Conservation (phyloP, 2,329 filamentous ascomycete genomes). For the Trichoderma koningii region DNA sequence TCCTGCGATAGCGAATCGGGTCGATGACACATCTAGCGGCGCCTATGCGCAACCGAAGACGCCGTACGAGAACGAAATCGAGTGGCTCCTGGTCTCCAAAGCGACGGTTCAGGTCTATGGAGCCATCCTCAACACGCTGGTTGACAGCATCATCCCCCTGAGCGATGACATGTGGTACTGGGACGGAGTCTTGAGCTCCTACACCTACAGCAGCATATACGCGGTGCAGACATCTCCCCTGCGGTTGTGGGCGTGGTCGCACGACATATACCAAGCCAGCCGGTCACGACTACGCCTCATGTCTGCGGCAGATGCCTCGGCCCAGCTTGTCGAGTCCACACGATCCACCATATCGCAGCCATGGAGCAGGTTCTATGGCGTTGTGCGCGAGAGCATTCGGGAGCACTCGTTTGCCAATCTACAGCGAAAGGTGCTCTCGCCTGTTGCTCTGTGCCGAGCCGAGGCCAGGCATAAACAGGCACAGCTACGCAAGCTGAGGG, state of each 20-base stretch:
- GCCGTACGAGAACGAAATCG: conserved; percentile 73
- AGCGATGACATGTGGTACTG: conserved; percentile 93
- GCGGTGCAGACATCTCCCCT: conserved; percentile 82
- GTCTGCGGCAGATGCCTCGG: conserved; percentile 36
- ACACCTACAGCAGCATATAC: conserved; percentile 77
- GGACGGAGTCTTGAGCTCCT: conserved; percentile 82
- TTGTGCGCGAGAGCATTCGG: conserved; percentile 74
- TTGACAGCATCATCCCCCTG: conserved; percentile 81
- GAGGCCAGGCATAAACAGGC: conserved; percentile 76
- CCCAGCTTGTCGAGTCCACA: conserved; percentile 42
- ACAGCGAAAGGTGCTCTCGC: conserved; percentile 72
- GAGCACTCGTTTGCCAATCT: conserved; percentile 73
- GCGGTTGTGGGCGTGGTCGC: conserved; percentile 70
- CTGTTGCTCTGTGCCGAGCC: conserved; percentile 72
- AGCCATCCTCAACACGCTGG: conserved; percentile 70
- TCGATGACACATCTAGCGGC: conserved; percentile 38
- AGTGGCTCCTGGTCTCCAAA: conserved; percentile 90
- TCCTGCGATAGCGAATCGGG: conserved; percentile 44
- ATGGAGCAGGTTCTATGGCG: conserved; percentile 74
- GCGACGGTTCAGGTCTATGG: conserved; percentile 91
- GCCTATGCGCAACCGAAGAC: conserved; percentile 40
- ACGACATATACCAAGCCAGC: conserved; percentile 69
- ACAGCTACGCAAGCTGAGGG: conserved; percentile 69
- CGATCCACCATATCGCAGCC: conserved; percentile 49
- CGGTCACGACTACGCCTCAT: conserved; percentile 46